phyloP scores from a whole-genome alignment of 2,329 filamentous ascomycete species.

The Fusarium sp. region DNA sequence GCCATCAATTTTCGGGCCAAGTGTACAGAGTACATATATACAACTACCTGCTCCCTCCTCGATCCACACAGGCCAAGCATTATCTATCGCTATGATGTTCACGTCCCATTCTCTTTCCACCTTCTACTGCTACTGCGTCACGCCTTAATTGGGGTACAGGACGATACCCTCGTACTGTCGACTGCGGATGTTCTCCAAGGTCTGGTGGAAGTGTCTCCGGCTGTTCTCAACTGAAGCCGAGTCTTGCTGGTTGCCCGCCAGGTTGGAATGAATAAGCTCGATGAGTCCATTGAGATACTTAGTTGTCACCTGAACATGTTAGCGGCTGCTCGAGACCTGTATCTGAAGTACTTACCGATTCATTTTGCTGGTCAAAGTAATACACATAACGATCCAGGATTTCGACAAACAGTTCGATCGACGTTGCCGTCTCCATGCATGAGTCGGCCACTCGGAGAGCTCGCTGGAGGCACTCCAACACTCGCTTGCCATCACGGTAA shows the following conservation, averaged over 20 bases:
- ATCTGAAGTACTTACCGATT: constrained; percentile 72
- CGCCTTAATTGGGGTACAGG: constrained; percentile 65
- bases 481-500: constrained; percentile 96
- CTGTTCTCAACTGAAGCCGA: constrained; percentile 88
- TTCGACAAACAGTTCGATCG: constrained; percentile 97
- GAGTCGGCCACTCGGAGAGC: constrained; percentile 96
- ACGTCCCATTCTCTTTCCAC: constrained; percentile 16
- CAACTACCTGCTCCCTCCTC: constrained; percentile 39
- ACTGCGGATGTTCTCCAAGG: constrained; percentile 90
- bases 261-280: constrained; percentile 96
- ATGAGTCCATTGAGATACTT: constrained; percentile 99
- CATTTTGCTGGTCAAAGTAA: constrained; percentile 99
- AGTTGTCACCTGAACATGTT: constrained; percentile 75
- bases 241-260: constrained; percentile 86
- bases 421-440: constrained; percentile 98
- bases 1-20: constrained; percentile 38
- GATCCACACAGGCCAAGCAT: constrained; percentile 35
- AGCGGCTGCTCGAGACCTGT: constrained; percentile 7
- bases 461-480: constrained; percentile 94
- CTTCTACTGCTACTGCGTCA: neutral
- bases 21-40: constrained; percentile 49
- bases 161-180: constrained; percentile 95
- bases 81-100: constrained; percentile 45
- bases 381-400: constrained; percentile 99
- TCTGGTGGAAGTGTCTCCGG: constrained; percentile 93